Conservation (phyloP, 495 filamentous ascomycete species). For the Viridothelium virens region DNA sequence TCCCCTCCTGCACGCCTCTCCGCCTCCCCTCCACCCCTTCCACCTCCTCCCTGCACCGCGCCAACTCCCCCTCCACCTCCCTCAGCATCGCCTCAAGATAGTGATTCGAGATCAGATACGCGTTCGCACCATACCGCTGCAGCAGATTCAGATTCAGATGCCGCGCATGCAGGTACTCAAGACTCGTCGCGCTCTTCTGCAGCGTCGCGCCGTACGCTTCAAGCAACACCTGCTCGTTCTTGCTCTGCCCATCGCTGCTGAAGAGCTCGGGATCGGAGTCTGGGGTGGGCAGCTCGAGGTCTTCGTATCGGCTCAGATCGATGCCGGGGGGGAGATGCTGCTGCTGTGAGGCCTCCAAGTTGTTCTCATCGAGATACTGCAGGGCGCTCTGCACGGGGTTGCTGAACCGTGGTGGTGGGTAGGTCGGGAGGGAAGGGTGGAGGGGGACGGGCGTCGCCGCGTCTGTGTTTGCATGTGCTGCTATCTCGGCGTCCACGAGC, state of each 20-base stretch:
- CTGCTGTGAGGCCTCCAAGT: constrained; percentile 29
- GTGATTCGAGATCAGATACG: constrained; percentile 79
- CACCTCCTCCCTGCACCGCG: constrained; percentile 51
- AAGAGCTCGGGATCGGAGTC: constrained; percentile 15
- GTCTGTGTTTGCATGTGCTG: constrained; percentile 8
- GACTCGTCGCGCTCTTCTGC: constrained; percentile 52
- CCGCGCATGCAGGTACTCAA: constrained; percentile 57
- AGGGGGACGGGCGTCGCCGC: constrained; percentile 15
- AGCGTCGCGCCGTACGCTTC: constrained; percentile 29
- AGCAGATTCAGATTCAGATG: constrained; percentile 65
- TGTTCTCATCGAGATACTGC: constrained; percentile 45
- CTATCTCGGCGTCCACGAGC: constrained; percentile 24
- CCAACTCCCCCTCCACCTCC: constrained; percentile 69
- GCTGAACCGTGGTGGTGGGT: constrained; percentile 43
- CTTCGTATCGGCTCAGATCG: constrained; percentile 77
- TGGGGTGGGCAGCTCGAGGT: constrained; percentile 38
- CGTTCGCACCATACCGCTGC: constrained; percentile 75
- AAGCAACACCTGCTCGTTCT: constrained; percentile 12
- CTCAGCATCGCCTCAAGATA: constrained; percentile 66
- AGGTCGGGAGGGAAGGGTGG: constrained; percentile 30
- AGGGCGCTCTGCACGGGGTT: constrained; percentile 49
- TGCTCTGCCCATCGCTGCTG: background rate
- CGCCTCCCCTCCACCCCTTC: constrained; percentile 65
- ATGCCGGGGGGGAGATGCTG: constrained; percentile 53
- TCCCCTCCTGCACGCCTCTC: constrained; percentile 60